A percentile compares a stretch with the other conserved stretches of the same genome.
These are phyloP conservation scores for Penicillium salamii DNA, from an alignment of 495 filamentous ascomycete species.

Conservation along the genomic window DNA sequence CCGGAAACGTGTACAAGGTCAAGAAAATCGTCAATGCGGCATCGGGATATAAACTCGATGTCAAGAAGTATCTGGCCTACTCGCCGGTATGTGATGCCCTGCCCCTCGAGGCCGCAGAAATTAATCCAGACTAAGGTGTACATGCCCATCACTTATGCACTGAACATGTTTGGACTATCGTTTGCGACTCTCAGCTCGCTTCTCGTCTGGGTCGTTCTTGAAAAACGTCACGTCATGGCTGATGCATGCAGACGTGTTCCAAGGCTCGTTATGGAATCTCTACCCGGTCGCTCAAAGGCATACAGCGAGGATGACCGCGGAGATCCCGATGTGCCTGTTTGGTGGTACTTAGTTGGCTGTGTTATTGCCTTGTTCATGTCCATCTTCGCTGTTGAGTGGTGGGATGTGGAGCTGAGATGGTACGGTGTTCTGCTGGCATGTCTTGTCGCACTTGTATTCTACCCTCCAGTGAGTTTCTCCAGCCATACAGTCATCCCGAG, in stretches of 20 bases:
- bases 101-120: background rate
- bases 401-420: constrained; percentile 67
- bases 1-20: constrained; percentile 71
- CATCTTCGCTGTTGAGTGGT: constrained; percentile 77
- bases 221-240: constrained; percentile 30
- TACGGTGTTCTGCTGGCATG: constrained; percentile 70
- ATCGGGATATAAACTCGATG: constrained; percentile 65
- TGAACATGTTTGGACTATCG: constrained; percentile 71
- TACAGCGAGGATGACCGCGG: constrained; percentile 28
- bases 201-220: constrained; percentile 60
- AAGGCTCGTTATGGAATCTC: constrained; percentile 6
- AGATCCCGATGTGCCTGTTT: constrained; percentile 71
- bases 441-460: constrained; percentile 61
- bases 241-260: constrained; percentile 12
- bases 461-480: constrained; percentile 22
- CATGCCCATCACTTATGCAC: constrained; percentile 76
- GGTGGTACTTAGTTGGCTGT: constrained; percentile 73
- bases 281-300: constrained; percentile 48
- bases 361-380: constrained; percentile 67
- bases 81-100: constrained; percentile 39
- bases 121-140: constrained; percentile 50
- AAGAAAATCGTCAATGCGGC: constrained; percentile 61
- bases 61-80: constrained; percentile 67
- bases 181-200: constrained; percentile 75
- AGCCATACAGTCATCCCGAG: too few species aligned